phyloP scores from a whole-genome alignment of 139 green algal species.

The Coelastrella sp. region DNA sequence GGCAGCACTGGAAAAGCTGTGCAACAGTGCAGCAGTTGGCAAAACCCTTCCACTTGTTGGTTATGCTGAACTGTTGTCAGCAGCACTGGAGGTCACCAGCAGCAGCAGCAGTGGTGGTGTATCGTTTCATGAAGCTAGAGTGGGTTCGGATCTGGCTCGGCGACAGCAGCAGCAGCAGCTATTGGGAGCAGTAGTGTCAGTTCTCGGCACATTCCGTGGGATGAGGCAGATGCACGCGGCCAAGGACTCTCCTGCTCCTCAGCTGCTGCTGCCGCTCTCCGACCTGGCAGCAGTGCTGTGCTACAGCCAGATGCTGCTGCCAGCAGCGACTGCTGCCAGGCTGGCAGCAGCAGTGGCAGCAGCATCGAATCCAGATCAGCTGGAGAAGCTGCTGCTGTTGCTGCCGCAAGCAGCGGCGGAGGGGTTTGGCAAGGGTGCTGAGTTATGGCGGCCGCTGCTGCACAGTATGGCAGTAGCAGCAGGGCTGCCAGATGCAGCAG shows the following conservation, averaged over 20 bases:
- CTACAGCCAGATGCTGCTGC: constrained; percentile 21
- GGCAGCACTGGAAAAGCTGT: neutral
- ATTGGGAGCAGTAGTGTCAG: constrained; percentile 15
- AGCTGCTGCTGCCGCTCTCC: constrained; percentile 28
- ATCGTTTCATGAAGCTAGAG: neutral
- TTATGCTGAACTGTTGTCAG: constrained; percentile 15
- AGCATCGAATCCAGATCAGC: neutral
- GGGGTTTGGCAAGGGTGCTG: constrained; percentile 22
- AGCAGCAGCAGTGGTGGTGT: neutral
- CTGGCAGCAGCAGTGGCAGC: constrained; percentile 23
- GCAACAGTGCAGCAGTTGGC: neutral
- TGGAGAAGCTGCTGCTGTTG: neutral
- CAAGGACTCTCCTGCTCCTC: neutral
- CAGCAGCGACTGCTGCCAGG: neutral
- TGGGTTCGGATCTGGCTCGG: neutral
- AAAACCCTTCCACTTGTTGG: neutral
- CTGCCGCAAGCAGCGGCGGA: constrained; percentile 13
- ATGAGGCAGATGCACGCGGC: neutral
- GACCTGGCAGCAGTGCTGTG: constrained; percentile 46
- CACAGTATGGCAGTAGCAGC: constrained; percentile 30
- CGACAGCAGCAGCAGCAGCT: constrained; percentile 27
- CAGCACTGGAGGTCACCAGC: neutral
- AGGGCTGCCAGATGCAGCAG: neutral
- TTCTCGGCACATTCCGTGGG: constrained; percentile 30
- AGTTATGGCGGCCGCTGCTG: constrained; percentile 33